These are phyloP conservation scores for Kewa caespitosa DNA, from an alignment of 179 eudicot species.

Conservation along the genomic window DNA sequence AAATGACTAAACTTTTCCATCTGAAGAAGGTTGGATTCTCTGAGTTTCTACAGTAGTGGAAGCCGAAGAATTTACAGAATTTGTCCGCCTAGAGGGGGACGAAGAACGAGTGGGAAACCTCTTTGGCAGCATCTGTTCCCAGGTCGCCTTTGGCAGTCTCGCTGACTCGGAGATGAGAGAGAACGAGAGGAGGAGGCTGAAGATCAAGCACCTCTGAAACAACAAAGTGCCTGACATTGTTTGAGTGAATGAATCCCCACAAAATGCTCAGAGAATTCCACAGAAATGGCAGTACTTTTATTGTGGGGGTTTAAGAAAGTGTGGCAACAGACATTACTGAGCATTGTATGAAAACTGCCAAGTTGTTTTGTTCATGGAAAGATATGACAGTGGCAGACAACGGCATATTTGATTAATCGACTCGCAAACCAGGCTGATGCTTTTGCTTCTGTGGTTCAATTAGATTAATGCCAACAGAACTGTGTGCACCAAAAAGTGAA, in stretches of 20 bases:
- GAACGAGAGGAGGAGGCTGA: constrained; percentile 42
- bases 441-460: background rate
- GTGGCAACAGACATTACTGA: constrained; percentile 50
- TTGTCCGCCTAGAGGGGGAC: constrained; percentile 65
- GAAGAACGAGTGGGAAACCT: constrained; percentile 53
- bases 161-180: constrained; percentile 50
- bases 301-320: constrained; percentile 24
- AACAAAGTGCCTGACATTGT: constrained; percentile 41
- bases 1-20: constrained; percentile 60
- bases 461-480: constrained; percentile 14
- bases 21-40: constrained; percentile 34
- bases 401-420: constrained; percentile 28
- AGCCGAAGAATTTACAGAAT: constrained; percentile 42
- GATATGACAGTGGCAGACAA: constrained; percentile 80
- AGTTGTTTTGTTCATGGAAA: constrained; percentile 57
- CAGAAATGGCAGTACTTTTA: constrained; percentile 5
- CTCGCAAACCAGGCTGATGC: constrained; percentile 3
- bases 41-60: constrained; percentile 31
- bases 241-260: constrained; percentile 23
- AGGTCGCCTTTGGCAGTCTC: constrained; percentile 49
- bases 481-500: constrained; percentile 21
- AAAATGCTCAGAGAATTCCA: constrained; percentile 10
- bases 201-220: constrained; percentile 37
- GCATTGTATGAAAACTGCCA: constrained; percentile 60
- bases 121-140: constrained; percentile 82